Conservation (phyloP, 352 stramenopile species). For the Phytophthora boehmeriae region DNA sequence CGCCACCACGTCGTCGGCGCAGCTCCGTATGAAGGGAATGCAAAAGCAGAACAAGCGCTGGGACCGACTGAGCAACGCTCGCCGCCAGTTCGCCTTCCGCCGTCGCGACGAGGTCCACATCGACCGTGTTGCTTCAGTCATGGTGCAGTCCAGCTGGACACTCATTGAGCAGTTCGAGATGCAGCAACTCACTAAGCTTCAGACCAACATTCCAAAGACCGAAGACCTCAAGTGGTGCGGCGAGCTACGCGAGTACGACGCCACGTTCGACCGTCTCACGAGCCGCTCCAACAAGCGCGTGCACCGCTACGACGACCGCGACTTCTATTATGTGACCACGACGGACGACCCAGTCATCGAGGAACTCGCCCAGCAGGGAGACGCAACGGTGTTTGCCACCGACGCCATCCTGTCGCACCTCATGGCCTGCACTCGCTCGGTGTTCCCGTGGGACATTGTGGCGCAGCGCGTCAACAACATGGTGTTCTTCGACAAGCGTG, state of each 20-base stretch:
- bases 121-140: constrained; percentile 90
- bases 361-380: constrained; percentile 89
- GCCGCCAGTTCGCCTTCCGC: constrained; percentile 67
- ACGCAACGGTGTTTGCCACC: constrained; percentile 96
- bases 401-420: constrained; percentile 97
- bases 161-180: constrained; percentile 97
- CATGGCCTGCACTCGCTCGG: constrained; percentile 95
- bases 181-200: constrained; percentile 93
- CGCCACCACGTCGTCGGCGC: constrained; percentile 48
- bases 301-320: constrained; percentile 86
- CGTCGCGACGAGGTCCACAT: constrained; percentile 75
- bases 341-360: constrained; percentile 97
- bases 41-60: constrained; percentile 90
- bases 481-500: constrained; percentile 98
- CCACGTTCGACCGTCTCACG: constrained; percentile 94
- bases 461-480: constrained; percentile 92
- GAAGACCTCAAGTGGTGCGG: constrained; percentile 96
- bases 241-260: constrained; percentile 95
- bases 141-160: constrained; percentile 92
- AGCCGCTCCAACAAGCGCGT: constrained; percentile 83
- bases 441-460: constrained; percentile 98
- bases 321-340: constrained; percentile 97
- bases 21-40: constrained; percentile 84
- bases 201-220: constrained; percentile 85
- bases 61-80: constrained; percentile 79